Conservation (phyloP, 257 asterid species). For the Capsicum rhomboideum region DNA sequence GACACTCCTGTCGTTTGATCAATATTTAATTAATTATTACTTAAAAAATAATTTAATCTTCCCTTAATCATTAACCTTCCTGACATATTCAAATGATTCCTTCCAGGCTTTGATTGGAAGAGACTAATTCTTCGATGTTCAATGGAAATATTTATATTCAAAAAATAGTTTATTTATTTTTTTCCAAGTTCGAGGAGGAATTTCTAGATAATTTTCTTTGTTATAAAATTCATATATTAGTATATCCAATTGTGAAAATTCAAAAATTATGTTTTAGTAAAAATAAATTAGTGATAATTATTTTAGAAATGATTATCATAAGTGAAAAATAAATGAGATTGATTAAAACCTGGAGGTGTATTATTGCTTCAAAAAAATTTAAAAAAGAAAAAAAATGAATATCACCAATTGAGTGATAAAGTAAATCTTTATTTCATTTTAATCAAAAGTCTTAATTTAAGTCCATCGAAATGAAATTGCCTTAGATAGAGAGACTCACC, state of each 20-base stretch:
- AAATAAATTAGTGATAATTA: constrained; percentile 11
- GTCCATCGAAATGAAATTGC: neutral
- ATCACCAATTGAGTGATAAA: neutral
- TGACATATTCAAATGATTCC: constrained; percentile 21
- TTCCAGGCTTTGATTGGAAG: constrained; percentile 29
- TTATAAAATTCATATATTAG: neutral
- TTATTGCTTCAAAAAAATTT: neutral
- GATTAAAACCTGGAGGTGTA: neutral
- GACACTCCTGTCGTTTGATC: constrained; percentile 38
- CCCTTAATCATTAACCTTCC: constrained; percentile 26
- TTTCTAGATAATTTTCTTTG: neutral
- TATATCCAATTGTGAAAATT: neutral
- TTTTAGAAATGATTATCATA: neutral
- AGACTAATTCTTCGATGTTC: constrained; percentile 7
- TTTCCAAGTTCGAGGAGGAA: neutral
- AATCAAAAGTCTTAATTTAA: neutral
- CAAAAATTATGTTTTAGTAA: neutral
- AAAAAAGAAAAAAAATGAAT: neutral
- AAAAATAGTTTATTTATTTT: neutral
- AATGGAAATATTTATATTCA: neutral
- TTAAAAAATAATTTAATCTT: neutral
- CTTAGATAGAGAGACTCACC: too few relatives aligned
- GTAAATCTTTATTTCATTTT: neutral
- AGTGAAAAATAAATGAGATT: neutral
- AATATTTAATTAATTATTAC: neutral